Conservation (phyloP, 1,284 basidiomycete genomes). For the Golubevia sp. region DNA sequence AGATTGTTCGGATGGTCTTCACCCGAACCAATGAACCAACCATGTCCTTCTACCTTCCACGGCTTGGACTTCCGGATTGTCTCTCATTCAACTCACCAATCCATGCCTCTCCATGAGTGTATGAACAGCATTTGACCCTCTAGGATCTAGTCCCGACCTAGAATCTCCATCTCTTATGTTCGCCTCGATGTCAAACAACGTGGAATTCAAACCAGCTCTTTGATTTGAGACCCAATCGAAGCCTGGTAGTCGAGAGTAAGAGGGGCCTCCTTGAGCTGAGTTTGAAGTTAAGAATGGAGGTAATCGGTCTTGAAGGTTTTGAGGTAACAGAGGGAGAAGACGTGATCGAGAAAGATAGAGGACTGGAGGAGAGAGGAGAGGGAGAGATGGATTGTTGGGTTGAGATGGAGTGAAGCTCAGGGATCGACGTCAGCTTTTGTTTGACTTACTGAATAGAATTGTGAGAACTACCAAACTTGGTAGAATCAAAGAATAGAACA, state of each 20-base stretch:
- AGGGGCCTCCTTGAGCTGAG: background rate
- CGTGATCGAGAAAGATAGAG: too few relatives aligned
- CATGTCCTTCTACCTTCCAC: too few relatives aligned
- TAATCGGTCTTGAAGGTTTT: background rate
- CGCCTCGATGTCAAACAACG: slow-evolving; percentile 47
- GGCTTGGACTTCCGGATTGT: too few relatives aligned
- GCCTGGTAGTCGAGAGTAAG: slow-evolving; percentile 8
- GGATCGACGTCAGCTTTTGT: too few relatives aligned
- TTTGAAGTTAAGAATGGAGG: background rate
- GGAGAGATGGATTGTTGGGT: too few relatives aligned
- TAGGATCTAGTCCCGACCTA: slow-evolving; percentile 36
- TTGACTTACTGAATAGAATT: too few relatives aligned
- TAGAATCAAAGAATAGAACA: too few relatives aligned
- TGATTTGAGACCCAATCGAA: slow-evolving; percentile 32
- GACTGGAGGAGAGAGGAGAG: too few relatives aligned
- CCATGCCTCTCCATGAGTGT: slow-evolving; percentile 36
- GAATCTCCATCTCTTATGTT: slow-evolving; percentile 41
- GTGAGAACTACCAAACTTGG: too few relatives aligned
- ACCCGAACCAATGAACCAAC: too few relatives aligned
- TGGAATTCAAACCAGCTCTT: slow-evolving; percentile 27
- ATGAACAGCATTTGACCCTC: slow-evolving; percentile 40
- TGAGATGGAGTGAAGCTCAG: too few relatives aligned
- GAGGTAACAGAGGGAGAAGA: background rate
- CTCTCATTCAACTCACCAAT: slow-evolving; percentile 32
- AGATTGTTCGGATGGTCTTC: too few relatives aligned